Evolutionary conservation across 768 basidiomycete species (phyloP), one percentile per base, ranked within the genome.

Genomic region (Kwoniella mangroviensis): DNA sequence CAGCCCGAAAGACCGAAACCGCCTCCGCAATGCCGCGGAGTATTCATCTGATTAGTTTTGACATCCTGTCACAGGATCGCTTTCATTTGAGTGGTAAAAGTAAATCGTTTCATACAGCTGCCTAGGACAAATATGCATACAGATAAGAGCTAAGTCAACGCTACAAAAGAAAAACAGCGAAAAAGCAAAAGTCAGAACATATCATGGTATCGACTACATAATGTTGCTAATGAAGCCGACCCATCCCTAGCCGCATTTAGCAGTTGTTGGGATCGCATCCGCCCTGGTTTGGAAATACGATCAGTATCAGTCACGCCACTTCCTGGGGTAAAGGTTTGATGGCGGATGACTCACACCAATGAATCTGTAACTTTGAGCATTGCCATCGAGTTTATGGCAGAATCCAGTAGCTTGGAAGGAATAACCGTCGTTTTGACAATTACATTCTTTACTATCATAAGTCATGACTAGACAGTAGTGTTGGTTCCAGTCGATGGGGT

Each of bases 361-460:
- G 19, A 65, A 65, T 55, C 63, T 54, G 54, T 65, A 65, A 21
- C 34, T 41, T 41, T 55, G 54, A 55, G 41, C 63, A n/a, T 54
- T 56, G 5, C 53, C 53, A 43, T 65, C 63, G 22, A 65, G 54
- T 22, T 55, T 42, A 9, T 54, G 53, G 24, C 63, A 65, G 26
- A 65, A 65, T 21, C 63, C 63, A 55, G 63, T 65, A 55, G 63
- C 63, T 54, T 40, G 40, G 63, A 65, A 65, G 4, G 42, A 34
- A 41, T 49, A 65, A 4, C 42, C 17, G 15, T 65, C 53, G 12
- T 54, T 55, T 40, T 65, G 63, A 28, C 63, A 65, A 12, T 22
- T 15, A 55, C 63, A 65, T 4, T 21, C 28, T 26, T 65, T 41
- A 22, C 24, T 49, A 24, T 56, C 40, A 13, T 56, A 22, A 17